Evolutionary conservation across 768 basidiomycete genomes (phyloP), one percentile per base, ranked within the genome.

Genomic region (Omphalotus guepiniiformis): DNA sequence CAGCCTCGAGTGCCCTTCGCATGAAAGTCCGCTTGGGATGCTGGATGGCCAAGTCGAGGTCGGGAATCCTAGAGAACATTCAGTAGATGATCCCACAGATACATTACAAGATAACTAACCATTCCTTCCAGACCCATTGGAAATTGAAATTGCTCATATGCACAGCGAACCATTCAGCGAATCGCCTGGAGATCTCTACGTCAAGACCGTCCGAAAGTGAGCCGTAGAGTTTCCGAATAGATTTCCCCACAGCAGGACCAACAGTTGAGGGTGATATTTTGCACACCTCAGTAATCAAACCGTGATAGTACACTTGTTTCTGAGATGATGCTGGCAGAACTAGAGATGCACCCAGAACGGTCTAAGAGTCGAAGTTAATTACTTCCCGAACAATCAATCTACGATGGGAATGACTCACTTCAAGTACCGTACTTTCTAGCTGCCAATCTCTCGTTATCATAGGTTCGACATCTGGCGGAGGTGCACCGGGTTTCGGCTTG

Each of bases 111-210:
- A 28, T 21, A 13, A 67, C 83, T 37, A 42, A 93, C 95, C 96
- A 99, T 76, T 98, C 96, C 59, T 92, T 94, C 96, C 96, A 99
- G 12, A 96, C 92, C 96, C 96, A 98, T 58, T 86, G 83, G 68
- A 97, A 99, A 21, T 85, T 86, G 63, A 97, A 99, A 67, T 99
- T 99, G 55, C 91, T 94, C 83, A 99, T 86, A 58, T 99, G 96
- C 2, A 88, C 75, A 2, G 91, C 78, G 56, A 98, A 96, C 96
- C 96, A 99, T 51, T 97, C 93, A 0, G 89, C 83, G 49, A 93
- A 88, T 25, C 91, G 74, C 39, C 85, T 78, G 1, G 84, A 73
- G 42, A 90, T 70, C 51, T 95, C 94, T 6, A 89, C 80, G 53
- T 97, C 95, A 25, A 98, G 70, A 0, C 90, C 93, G 30, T 90